phyloP scores from a whole-genome alignment of 352 stramenopile species.

The Lagenidium giganteum region DNA sequence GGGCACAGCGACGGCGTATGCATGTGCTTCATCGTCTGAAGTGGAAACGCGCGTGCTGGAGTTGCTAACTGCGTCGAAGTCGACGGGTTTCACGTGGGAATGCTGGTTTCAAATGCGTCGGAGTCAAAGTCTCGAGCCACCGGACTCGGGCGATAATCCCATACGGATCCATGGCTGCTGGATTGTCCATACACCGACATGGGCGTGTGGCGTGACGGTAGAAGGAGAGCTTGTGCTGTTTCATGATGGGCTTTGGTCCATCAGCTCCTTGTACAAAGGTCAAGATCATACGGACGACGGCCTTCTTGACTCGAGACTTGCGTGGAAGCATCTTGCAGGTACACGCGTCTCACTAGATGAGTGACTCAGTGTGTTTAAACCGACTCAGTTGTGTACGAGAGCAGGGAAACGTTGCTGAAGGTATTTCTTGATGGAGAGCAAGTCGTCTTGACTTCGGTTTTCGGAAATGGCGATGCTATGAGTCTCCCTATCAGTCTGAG shows the following conservation, averaged over 20 bases:
- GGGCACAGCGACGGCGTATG: constrained; percentile 7
- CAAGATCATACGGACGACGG: no score
- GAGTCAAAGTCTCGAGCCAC: neutral
- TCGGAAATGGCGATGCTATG: no score
- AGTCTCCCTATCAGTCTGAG: neutral
- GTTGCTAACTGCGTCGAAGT: neutral
- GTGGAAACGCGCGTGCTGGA: constrained; percentile 9
- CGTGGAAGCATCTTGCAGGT: constrained; percentile 20
- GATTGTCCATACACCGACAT: constrained; percentile 21
- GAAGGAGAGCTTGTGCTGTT: constrained; percentile 7
- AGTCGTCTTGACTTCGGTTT: neutral
- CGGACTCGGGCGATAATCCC: neutral
- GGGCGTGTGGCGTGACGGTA: constrained; percentile 17
- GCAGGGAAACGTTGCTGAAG: neutral
- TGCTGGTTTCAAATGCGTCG: constrained; percentile 30
- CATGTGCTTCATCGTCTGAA: neutral
- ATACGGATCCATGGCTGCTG: constrained; percentile 15
- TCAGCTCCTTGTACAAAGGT: no score
- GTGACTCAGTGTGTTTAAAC: no score
- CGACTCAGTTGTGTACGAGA: no score
- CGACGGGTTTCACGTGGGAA: constrained; percentile 19
- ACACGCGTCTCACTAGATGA: no score
- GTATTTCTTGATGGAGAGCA: constrained; percentile 10
- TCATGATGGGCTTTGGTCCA: constrained; percentile 1
- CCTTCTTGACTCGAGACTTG: no score